Evolutionary conservation across 495 filamentous ascomycete genomes (phyloP), one percentile per base, ranked within the genome.

Genomic region (Daldinia grandis): DNA sequence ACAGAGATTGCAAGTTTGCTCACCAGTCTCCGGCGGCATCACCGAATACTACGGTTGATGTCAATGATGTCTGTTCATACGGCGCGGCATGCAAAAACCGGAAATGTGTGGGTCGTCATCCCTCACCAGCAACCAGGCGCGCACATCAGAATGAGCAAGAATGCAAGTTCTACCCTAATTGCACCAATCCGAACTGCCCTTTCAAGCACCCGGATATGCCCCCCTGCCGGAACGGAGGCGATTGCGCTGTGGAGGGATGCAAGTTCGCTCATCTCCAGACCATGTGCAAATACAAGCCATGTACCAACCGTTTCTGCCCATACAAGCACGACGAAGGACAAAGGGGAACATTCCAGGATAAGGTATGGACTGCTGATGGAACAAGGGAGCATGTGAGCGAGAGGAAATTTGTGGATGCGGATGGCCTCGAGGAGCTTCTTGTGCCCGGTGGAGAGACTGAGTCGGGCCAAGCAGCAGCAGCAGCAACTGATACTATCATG

Each of bases 251-350:
- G 27, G 86, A 90, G 37, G 89, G 88, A 40, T 99, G 95, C 87
- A 93, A 93, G 76, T 98, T 97, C 79, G 92, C 92, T 3, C 95
- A 99, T 77, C 71, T 89, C 70, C 82, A 90, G 76, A 91, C 88
- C 24, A 84, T 90, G 69, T 99, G 95, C 90, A 95, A 91, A 68
- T 98, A 90, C 81, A 93, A 89, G 66, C 95, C 95, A 3, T 99
- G 95, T 78, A 87, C 92, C 63, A 97, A 97, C 75, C 85, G 88
- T 14, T 84, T 78, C 58, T 99, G 95, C 76, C 83, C 89, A 24
- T 98, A 93, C 85, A 94, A 94, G 78, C 95, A 99, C 78, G 89
- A 87, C 21, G 95, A 97, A 63, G 96, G 96, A 27, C 96, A 98
- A 78, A 83, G 87, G 74, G 89, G 78, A 83, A 83, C 84, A n/a